These are phyloP conservation scores for Tolypocladium album DNA, from an alignment of 2,329 filamentous ascomycete genomes.

Conservation along the genomic window DNA sequence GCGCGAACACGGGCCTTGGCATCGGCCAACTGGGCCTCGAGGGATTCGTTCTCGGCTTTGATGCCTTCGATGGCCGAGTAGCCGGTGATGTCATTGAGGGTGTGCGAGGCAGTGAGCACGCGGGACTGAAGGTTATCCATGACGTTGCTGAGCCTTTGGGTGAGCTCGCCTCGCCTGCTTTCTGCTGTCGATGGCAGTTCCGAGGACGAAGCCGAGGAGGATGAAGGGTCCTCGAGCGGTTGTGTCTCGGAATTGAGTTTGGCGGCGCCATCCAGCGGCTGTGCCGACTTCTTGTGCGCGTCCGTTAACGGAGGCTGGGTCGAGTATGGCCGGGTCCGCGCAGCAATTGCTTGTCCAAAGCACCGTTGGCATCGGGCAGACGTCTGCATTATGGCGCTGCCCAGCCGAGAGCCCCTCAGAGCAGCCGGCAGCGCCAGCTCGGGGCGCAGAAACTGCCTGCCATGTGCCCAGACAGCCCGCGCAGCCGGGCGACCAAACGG, in stretches of 20 bases:
- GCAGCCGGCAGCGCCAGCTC: background rate
- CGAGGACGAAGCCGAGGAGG: background rate
- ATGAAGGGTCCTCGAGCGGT: background rate
- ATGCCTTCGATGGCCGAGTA: conserved; percentile 86
- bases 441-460: conserved; percentile 13
- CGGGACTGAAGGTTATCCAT: conserved; percentile 89
- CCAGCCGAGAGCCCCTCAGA: background rate
- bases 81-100: conserved; percentile 87
- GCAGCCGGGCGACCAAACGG: conserved; percentile 20
- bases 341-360: conserved; percentile 11
- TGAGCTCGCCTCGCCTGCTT: conserved; percentile 20
- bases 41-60: conserved; percentile 63
- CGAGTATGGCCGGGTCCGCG: conserved; percentile 14
- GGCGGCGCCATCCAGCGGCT: background rate
- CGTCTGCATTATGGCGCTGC: background rate
- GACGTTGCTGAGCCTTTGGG: conserved; percentile 31
- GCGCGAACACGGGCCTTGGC: conserved; percentile 57
- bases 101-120: conserved; percentile 73
- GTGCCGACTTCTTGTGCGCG: background rate
- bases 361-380: conserved; percentile 11
- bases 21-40: conserved; percentile 46
- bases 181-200: conserved; percentile 23
- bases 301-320: conserved; percentile 8
- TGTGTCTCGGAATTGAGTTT: background rate
- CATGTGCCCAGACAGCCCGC: conserved; percentile 18